Base-by-base conservation (phyloP, 139 green algal species). In the Tetradesmus lagerheimii region DNA sequence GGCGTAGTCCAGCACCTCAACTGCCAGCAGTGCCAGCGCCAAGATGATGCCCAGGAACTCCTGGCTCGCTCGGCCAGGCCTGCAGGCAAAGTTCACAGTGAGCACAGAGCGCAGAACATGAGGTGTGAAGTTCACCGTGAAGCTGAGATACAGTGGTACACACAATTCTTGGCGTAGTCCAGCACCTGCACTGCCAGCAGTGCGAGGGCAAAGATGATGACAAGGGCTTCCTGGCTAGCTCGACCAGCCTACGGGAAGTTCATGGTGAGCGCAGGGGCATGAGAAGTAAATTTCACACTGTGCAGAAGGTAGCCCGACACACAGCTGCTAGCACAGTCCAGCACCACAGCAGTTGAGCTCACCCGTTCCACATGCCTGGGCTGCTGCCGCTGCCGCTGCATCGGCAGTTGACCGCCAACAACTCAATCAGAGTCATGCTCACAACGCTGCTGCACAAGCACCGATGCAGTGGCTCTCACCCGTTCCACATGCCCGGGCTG, bases 11-110 rank as follows among this genome's bases (percentile, higher is more conserved):
- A 91, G 20, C 57, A 90, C 35, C 83, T 93, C 92, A 78, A 95
- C 78, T 0, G 34, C 23, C 64, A 93, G 62, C 74, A 95, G 89
- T 14, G 87, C 0, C 1, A 79, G 45, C 31, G 85, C 93, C 35
- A 95, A 88, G 50, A 93, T 62, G 16, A 95, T 27, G 41, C 88
- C 86, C 34, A 93, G 50, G 4, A 93, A 87, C 91, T 95, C 93
- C 81, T 94, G 85, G 85, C 74, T 85, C 15, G 82, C 82, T 38
- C 82, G 82, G n/a, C 31, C 82, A 78, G 53, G 47, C 14, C 82
- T 77, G 66, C 27, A 23, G 29, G 16, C 78, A 27, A 38, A 80
- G 34, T 80, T 80, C 74, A 80, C 74, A 27, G 57, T 71, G 57
- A 71, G 23, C 4, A 4, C 15, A 16, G 66, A 4, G 11, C 9